Percentiles rank a stretch among this genome's conserved stretches.
These are phyloP conservation scores for Cladosporium halotolerans DNA, from an alignment of 2,329 filamentous ascomycete genomes.

Conservation along the genomic window DNA sequence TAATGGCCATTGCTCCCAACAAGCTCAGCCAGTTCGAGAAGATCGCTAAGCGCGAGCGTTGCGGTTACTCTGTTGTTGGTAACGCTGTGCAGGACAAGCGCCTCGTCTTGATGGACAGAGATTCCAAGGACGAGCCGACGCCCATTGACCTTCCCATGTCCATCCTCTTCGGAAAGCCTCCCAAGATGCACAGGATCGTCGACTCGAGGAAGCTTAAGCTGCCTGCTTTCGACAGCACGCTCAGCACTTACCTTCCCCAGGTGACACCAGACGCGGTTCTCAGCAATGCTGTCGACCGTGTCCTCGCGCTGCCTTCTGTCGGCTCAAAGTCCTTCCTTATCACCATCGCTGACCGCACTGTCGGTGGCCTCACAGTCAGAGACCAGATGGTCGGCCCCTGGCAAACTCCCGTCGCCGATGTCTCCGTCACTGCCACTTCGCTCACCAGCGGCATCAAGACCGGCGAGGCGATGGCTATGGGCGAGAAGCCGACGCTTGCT, in stretches of 20 bases:
- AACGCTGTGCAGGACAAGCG: slow-evolving; percentile 65
- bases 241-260: slow-evolving; percentile 61
- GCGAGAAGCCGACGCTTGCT: slow-evolving; percentile 82
- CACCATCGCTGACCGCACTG: slow-evolving; percentile 88
- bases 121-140: slow-evolving; percentile 65
- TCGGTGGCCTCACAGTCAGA: slow-evolving; percentile 79
- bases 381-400: slow-evolving; percentile 97
- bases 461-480: slow-evolving; percentile 97
- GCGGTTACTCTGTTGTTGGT: slow-evolving; percentile 87
- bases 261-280: slow-evolving; percentile 31
- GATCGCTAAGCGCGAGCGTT: slow-evolving; percentile 74
- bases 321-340: slow-evolving; percentile 98
- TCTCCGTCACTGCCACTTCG: slow-evolving; percentile 82
- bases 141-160: slow-evolving; percentile 88
- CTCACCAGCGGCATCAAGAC: slow-evolving; percentile 65
- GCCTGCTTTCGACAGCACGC: slow-evolving; percentile 66
- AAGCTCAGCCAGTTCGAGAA: slow-evolving; percentile 65
- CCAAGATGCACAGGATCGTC: slow-evolving; percentile 72
- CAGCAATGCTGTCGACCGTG: slow-evolving; percentile 67
- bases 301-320: slow-evolving; percentile 79
- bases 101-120: slow-evolving; percentile 74
- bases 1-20: slow-evolving; percentile 77
- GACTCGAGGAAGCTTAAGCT: slow-evolving; percentile 62
- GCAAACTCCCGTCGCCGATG: slow-evolving; percentile 91
- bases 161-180: slow-evolving; percentile 78